A percentile compares a stretch with the other conserved stretches of the same genome.
Evolutionary conservation across 306 rosid genomes (phyloP).

Genomic region (Oemleria cerasiformis): DNA sequence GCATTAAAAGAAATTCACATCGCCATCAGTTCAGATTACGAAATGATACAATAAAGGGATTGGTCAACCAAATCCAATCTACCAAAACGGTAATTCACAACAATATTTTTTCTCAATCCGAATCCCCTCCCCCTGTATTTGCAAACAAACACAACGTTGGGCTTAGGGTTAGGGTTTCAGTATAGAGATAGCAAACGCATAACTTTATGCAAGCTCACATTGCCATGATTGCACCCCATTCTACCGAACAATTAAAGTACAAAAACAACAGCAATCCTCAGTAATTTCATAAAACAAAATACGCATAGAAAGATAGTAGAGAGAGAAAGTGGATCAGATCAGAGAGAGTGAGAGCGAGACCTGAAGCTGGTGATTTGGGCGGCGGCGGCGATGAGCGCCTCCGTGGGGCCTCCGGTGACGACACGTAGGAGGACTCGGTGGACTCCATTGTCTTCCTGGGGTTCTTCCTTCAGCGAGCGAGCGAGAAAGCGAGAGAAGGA

Average conservation of each 20-base stretch:
- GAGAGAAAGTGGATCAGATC: constrained; percentile 63
- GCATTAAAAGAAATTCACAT: not conserved
- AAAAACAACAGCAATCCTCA: constrained; percentile 4
- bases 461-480: constrained; percentile 20
- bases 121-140: constrained; percentile 5
- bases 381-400: constrained; percentile 71
- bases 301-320: constrained; percentile 4
- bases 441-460: constrained; percentile 65
- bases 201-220: constrained; percentile 4
- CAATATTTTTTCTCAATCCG: not conserved
- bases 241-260: not conserved
- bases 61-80: not conserved
- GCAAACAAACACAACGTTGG: constrained; percentile 14
- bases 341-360: constrained; percentile 33
- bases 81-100: not conserved
- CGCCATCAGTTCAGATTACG: not conserved
- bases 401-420: constrained; percentile 86
- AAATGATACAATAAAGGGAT: not conserved
- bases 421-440: constrained; percentile 83
- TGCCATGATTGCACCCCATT: not conserved
- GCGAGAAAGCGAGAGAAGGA: constrained; percentile 9
- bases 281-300: not conserved
- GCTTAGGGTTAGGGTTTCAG: constrained; percentile 35
- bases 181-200: constrained; percentile 1
- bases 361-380: constrained; percentile 69